These are phyloP conservation scores for Linum tenue DNA, from an alignment of 345 rosid genomes.

Conservation along the genomic window DNA sequence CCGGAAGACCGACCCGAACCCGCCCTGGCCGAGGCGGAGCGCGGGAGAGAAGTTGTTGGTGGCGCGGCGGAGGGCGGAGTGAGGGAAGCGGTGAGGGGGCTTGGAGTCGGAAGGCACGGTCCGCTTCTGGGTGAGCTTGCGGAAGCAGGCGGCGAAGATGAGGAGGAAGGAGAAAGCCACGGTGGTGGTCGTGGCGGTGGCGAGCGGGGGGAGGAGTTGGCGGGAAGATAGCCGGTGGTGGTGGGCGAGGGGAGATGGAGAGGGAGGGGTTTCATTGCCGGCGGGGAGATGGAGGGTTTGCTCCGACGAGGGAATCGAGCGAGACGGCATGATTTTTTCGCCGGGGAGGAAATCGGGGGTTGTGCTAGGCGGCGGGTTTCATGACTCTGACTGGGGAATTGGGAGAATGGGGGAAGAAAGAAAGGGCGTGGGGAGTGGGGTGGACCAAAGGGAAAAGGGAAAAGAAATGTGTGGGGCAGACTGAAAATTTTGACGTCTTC, in stretches of 20 bases:
- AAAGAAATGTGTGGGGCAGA: neutral
- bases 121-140: neutral
- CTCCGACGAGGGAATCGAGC: neutral
- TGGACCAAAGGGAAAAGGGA: neutral
- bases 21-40: slow-evolving; percentile 85
- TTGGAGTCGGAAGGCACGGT: slow-evolving; percentile 5
- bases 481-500: neutral
- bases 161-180: slow-evolving; percentile 2
- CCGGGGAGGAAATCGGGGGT: neutral
- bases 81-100: slow-evolving; percentile 1
- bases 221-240: neutral
- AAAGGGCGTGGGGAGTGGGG: neutral
- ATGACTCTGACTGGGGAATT: neutral
- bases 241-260: neutral
- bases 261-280: neutral
- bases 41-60: slow-evolving; percentile 41
- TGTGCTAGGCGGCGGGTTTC: neutral
- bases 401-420: neutral
- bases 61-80: neutral
- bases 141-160: slow-evolving; percentile 6
- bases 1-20: slow-evolving; percentile 85
- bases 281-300: too few species aligned
- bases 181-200: slow-evolving; percentile 4
- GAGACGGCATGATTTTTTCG: neutral
- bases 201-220: neutral